Evolutionary conservation across 164 flowering plant genomes (phyloP).

Genomic region (Magnolia changhungtana): DNA sequence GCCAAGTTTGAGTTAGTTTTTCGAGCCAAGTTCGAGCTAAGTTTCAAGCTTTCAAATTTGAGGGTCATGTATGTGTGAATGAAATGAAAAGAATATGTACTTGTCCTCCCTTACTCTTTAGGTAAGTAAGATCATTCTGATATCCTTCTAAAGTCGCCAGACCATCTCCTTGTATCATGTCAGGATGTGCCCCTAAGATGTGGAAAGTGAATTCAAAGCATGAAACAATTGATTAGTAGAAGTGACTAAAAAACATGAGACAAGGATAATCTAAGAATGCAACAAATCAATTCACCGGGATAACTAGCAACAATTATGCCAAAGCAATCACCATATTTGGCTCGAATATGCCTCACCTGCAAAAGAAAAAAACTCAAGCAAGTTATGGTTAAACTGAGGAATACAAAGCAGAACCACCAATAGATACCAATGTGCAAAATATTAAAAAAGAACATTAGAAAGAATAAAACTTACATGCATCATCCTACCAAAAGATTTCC

Average conservation of each 20-base stretch:
- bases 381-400: neutral
- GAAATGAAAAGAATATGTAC: neutral
- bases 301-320: conserved; percentile 98
- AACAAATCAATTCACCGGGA: conserved; percentile 54
- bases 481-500: neutral
- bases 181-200: conserved; percentile 93
- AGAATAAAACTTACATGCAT: neutral
- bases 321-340: conserved; percentile 80
- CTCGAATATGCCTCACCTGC: conserved; percentile 79
- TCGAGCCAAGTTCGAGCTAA: no score
- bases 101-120: conserved; percentile 69
- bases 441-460: neutral
- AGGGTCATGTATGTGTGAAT: no score
- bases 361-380: conserved; percentile 1
- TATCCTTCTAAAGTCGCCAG: conserved; percentile 63
- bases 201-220: neutral
- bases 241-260: neutral
- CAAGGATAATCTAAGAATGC: neutral
- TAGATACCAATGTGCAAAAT: neutral
- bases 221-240: neutral
- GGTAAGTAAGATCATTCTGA: conserved; percentile 69
- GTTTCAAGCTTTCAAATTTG: no score
- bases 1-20: no score
- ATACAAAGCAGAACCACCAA: neutral
- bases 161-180: conserved; percentile 61